Evolutionary conservation across 73 alveolate species (phyloP).

Genomic region (Paraurostyla sp.): DNA sequence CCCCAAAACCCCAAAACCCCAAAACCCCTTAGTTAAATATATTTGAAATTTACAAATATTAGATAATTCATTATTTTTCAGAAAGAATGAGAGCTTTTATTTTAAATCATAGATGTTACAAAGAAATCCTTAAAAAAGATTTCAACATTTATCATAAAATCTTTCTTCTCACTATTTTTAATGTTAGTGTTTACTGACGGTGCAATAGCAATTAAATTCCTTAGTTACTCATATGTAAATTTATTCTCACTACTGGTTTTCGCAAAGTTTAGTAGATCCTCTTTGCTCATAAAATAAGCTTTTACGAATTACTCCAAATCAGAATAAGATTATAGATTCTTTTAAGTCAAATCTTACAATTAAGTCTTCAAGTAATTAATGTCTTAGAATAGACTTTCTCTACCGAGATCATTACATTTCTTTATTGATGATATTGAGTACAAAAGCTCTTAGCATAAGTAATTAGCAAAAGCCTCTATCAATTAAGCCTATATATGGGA

Average conservation of each 20-base stretch:
- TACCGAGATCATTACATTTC: conserved; percentile 25
- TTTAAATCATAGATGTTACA: conserved; percentile 8
- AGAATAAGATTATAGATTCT: background rate
- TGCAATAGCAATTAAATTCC: background rate
- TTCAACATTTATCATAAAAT: conserved; percentile 17
- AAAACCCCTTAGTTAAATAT: background rate
- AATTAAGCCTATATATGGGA: background rate
- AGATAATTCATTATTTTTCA: background rate
- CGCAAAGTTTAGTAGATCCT: background rate
- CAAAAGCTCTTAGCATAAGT: background rate
- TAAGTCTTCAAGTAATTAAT: background rate
- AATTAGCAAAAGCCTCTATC: background rate
- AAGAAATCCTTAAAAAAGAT: conserved; percentile 17
- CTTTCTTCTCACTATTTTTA: conserved; percentile 34
- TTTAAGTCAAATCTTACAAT: background rate
- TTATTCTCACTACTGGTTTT: background rate
- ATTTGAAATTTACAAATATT: background rate
- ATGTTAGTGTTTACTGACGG: background rate
- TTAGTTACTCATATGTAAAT: background rate
- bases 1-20: background rate
- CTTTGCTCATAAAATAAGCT: background rate
- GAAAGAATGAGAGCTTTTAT: conserved; percentile 5
- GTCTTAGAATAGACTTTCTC: conserved; percentile 7
- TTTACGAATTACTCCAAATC: background rate
- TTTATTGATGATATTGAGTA: background rate